phyloP scores from a whole-genome alignment of 441 rosid genomes.

The Eruca vesicaria region DNA sequence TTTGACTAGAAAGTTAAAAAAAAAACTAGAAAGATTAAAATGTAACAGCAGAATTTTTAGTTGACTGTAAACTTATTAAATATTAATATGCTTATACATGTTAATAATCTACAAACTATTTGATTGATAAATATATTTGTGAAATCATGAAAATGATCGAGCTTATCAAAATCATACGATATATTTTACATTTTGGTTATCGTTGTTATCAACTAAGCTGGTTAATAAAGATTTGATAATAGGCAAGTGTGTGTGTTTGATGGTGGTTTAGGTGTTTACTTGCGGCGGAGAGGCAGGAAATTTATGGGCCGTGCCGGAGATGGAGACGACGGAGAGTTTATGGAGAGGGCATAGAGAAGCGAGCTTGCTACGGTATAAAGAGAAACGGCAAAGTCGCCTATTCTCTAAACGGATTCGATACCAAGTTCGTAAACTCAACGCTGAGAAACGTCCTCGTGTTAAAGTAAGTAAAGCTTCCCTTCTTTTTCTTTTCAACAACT shows the following conservation, averaged over 20 bases:
- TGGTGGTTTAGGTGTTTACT: slow-evolving; percentile 39
- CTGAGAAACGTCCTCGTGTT: slow-evolving; percentile 88
- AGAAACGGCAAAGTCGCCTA: slow-evolving; percentile 80
- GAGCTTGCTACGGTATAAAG: slow-evolving; percentile 85
- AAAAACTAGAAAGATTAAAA: no score
- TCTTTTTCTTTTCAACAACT: background rate
- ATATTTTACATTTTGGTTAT: background rate
- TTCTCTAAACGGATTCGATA: slow-evolving; percentile 86
- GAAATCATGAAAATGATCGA: background rate
- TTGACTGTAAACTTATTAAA: background rate
- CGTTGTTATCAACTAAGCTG: background rate
- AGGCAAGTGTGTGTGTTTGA: slow-evolving; percentile 8
- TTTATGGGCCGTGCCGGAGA: slow-evolving; percentile 65
- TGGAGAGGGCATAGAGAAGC: slow-evolving; percentile 71
- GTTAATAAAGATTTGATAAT: background rate
- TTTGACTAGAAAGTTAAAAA: background rate
- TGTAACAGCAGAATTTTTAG: background rate
- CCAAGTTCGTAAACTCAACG: slow-evolving; percentile 89
- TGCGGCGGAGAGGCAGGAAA: slow-evolving; percentile 39
- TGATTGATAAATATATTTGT: background rate
- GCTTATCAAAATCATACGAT: background rate
- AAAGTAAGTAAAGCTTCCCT: slow-evolving; percentile 47
- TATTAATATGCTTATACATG: background rate
- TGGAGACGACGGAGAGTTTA: slow-evolving; percentile 29
- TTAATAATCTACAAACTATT: background rate